A percentile compares a stretch with the other conserved stretches of the same genome.
phyloP scores from a whole-genome alignment of 345 rosid genomes.

The Acer yangbiense region DNA sequence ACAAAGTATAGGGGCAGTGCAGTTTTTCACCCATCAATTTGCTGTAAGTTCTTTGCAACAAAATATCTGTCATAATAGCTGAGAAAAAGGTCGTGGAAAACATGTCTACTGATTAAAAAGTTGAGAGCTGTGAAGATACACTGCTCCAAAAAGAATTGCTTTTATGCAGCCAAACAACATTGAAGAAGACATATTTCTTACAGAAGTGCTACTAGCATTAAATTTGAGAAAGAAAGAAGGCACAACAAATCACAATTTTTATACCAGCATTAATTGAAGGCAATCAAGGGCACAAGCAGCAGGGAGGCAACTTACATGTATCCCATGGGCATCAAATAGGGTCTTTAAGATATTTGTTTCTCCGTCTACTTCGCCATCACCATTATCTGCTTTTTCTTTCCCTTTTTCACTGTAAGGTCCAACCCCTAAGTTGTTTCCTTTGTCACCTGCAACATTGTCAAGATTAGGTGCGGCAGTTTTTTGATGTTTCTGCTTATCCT shows the following conservation, averaged over 20 bases:
- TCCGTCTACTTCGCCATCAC: conserved; percentile 52
- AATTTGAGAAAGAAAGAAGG: neutral
- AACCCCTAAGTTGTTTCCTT: conserved; percentile 29
- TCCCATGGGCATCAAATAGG: conserved; percentile 83
- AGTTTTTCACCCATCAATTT: neutral
- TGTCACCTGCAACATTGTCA: conserved; percentile 30
- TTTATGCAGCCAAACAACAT: neutral
- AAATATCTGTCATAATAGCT: neutral
- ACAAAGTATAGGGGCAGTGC: neutral
- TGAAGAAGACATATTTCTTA: neutral
- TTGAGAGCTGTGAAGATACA: neutral
- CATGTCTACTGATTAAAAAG: neutral
- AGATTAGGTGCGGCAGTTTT: conserved; percentile 28
- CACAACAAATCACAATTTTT: neutral
- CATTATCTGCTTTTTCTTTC: conserved; percentile 45
- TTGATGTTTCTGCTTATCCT: conserved; percentile 25
- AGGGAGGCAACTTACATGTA: conserved; percentile 66
- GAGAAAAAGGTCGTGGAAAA: neutral
- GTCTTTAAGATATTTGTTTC: conserved; percentile 80
- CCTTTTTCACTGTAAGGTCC: conserved; percentile 45
- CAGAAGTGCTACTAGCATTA: neutral
- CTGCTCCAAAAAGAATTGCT: neutral
- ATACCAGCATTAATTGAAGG: conserved; percentile 10
- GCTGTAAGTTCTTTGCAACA: neutral
- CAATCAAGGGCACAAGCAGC: conserved; percentile 2